Evolutionary conservation across 2,329 filamentous ascomycete genomes (phyloP), one percentile per base, ranked within the genome.

Genomic region (Alternaria consortialis): DNA sequence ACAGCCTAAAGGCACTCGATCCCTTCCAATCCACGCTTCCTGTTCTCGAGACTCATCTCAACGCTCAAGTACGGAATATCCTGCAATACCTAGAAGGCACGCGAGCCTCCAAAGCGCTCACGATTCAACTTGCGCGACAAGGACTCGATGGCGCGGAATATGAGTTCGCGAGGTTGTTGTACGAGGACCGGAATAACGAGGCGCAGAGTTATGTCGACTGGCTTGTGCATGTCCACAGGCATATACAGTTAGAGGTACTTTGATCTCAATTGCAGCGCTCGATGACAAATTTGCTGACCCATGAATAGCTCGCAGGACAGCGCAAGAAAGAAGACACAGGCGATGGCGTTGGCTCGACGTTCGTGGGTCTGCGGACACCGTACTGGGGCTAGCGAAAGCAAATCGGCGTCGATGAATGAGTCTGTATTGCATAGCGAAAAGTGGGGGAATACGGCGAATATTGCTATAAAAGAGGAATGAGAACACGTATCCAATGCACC

Each of bases 121-220:
- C 92, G 1, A 87, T 99, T 48, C 95, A 98, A 80, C 84, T 99
- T 48, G 95, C 95, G 7, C 84, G 95, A 60, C 95, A 98, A 80
- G 94, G 94, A 0, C 85, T 98, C 4, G 95, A 99, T 74, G 95
- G 95, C 1, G 92, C 94, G 3, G 95, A 99, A 79, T 98, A 93
- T 73, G 95, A 99, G 79, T 99, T 98, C 83, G 95, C 95, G 7
- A 85, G 94, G 54, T 84, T 96, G 80, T 80, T 99, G 68, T 89
- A 97, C 32, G 95, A 99, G 80, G 95, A 99, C 76, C 87, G 95
- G 67, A 98, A 98, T 79, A 97, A 97, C 69, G 95, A 99, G 82
- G 95, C 95, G 36, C 94, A 97, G 81, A 97, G 92, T 76, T 99
- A 98, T 80, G 95, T 98, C 34, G 95, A 99, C 81, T 99, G 95